phyloP scores from a whole-genome alignment of 345 rosid species.

The Isatis tinctoria region DNA sequence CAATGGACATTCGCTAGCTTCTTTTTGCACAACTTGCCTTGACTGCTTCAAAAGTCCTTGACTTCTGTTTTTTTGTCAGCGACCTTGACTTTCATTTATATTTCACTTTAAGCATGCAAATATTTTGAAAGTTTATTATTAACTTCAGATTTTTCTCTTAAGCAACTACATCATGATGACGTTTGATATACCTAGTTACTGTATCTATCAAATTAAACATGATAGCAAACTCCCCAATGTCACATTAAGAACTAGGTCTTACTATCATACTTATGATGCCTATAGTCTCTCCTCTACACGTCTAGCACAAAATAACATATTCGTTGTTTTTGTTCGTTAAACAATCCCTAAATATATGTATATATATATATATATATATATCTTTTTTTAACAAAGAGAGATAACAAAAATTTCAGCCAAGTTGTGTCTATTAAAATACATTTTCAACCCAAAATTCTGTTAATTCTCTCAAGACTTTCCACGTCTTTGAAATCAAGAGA shows the following conservation, averaged over 20 bases:
- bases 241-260: not conserved
- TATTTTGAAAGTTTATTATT: not conserved
- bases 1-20: not conserved
- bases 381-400: not conserved
- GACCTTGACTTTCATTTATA: not conserved
- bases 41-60: not conserved
- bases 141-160: not conserved
- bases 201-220: not conserved
- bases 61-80: not conserved
- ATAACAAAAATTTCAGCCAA: not conserved
- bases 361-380: too few relatives aligned
- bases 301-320: not conserved
- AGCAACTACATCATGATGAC: not conserved
- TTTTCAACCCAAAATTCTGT: constrained; percentile 17
- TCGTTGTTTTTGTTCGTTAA: not conserved
- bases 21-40: not conserved
- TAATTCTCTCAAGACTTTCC: constrained; percentile 35
- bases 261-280: not conserved
- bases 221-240: not conserved
- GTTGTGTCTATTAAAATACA: not conserved
- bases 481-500: constrained; percentile 43
- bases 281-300: not conserved
- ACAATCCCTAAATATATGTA: not conserved
- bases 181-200: not conserved
- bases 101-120: not conserved